Conservation (phyloP, 371 early-diverging fungal genomes). For the Lichtheimia hyalospora region DNA sequence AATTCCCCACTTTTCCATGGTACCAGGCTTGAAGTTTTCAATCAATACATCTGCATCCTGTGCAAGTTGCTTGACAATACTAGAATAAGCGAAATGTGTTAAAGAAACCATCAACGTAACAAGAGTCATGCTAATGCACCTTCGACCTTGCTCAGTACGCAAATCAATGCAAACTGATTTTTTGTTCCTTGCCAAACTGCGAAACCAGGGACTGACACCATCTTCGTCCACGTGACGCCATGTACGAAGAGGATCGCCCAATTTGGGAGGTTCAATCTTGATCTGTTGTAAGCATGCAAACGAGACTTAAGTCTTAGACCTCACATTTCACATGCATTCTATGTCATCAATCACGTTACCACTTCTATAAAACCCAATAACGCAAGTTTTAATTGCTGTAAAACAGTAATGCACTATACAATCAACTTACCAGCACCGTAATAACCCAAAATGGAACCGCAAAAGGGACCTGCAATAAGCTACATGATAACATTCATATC, state of each 20-base stretch:
- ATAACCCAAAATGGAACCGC: conserved; percentile 53
- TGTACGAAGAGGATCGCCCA: conserved; percentile 52
- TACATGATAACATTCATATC: conserved; percentile 5
- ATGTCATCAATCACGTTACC: neutral
- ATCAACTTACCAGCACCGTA: conserved; percentile 43
- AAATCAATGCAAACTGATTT: conserved; percentile 57
- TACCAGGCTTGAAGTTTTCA: conserved; percentile 60
- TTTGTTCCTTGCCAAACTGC: conserved; percentile 54
- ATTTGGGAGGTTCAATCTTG: conserved; percentile 55
- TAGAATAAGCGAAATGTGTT: neutral
- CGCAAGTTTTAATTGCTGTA: conserved; percentile 3
- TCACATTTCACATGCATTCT: neutral
- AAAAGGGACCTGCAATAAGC: conserved; percentile 59
- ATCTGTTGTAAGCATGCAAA: conserved; percentile 25
- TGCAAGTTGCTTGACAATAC: conserved; percentile 46
- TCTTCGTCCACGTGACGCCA: conserved; percentile 57
- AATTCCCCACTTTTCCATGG: conserved; percentile 64
- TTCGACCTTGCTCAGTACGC: conserved; percentile 43
- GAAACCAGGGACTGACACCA: conserved; percentile 52
- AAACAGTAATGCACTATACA: neutral
- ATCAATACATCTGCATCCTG: conserved; percentile 52
- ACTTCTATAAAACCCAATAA: conserved; percentile 6
- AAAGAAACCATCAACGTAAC: neutral
- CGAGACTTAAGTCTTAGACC: neutral
- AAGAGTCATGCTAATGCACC: conserved; percentile 16